A percentile compares a stretch with the other conserved stretches of the same genome.
Evolutionary conservation across 1,284 basidiomycete species (phyloP).

Genomic region (Stereum hirsutum): DNA sequence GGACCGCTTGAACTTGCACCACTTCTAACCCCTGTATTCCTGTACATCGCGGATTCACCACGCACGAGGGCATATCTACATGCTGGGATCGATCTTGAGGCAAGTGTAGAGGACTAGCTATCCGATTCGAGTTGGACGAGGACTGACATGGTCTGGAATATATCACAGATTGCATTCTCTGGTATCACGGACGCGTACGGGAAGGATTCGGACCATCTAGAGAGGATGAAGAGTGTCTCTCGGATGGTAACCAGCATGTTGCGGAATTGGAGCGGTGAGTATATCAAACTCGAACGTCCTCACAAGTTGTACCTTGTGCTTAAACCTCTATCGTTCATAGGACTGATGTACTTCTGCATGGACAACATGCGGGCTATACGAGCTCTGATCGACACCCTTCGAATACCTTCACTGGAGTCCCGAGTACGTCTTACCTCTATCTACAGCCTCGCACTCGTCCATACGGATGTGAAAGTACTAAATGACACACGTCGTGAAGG

Average conservation of each 20-base stretch:
- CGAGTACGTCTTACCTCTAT: slow-evolving; percentile 41
- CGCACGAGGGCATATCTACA: slow-evolving; percentile 72
- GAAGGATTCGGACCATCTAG: slow-evolving; percentile 67
- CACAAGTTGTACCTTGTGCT: slow-evolving; percentile 1
- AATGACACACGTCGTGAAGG: slow-evolving; percentile 35
- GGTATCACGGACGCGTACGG: slow-evolving; percentile 90
- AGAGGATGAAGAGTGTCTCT: slow-evolving; percentile 67
- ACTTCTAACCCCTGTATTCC: slow-evolving; percentile 77
- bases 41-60: slow-evolving; percentile 84
- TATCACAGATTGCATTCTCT: slow-evolving; percentile 65
- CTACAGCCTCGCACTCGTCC: background rate
- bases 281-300: background rate
- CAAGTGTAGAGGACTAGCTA: slow-evolving; percentile 23
- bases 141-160: background rate
- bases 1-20: slow-evolving; percentile 81
- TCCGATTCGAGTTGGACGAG: slow-evolving; percentile 10
- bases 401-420: slow-evolving; percentile 81
- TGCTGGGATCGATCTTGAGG: slow-evolving; percentile 87
- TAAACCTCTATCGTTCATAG: slow-evolving; percentile 32
- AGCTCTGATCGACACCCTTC: slow-evolving; percentile 78
- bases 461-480: no score
- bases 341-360: slow-evolving; percentile 92
- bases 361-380: slow-evolving; percentile 81
- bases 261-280: slow-evolving; percentile 88
- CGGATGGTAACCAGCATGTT: slow-evolving; percentile 80